Evolutionary conservation across 441 rosid genomes (phyloP), one percentile per base, ranked within the genome.

Genomic region (Adansonia madagascariensis): DNA sequence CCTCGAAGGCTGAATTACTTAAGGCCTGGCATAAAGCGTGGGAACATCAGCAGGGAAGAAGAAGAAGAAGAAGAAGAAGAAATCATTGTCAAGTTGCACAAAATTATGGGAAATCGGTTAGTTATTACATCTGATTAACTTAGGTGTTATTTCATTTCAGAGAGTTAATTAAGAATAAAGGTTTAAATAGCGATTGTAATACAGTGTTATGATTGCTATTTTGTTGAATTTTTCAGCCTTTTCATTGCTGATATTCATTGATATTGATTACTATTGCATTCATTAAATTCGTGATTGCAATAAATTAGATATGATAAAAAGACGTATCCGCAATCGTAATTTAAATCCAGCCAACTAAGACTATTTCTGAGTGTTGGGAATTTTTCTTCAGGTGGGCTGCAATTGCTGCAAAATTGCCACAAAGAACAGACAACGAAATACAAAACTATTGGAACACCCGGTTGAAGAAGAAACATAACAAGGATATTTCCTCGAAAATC

Each of bases 1-100:
- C 60, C 17, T 56, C 60, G 60, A 17, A 17, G 60, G 60, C 24
- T 56, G 60, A 56, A 56, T 56, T 56, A 56, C 24, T 56, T 56
- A 7, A 56, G 11, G 7, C 60, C 60, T 17, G 60, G 60, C 2
- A 56, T 56, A 17, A 17, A 56, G 60, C 60, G 60, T 17, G 60
- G 60, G 1, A 56, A 56, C 60, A 6, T 56, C 22, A 56, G 8
- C 60, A 17, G 24, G 11, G 60, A 56, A 56, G 60, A 56, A 56
- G 20, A 52, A n/a, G 24, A 24, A 24, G 24, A 24, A 24, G 31
- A 27, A 27, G 31, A 27, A 27, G 31, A 27, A 27, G 57, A 52
- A 52, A 52, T 52, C 18, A 52, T 15, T 52, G 18, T 15, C 2
- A 52, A 52, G 8, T 15, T 15, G 57, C 57, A 52, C 0, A 15